Percentiles rank a stretch among this genome's conserved stretches.
These are phyloP conservation scores for Dictyostelium capitatum DNA, from an alignment of 78 protist genomes.

Conservation along the genomic window DNA sequence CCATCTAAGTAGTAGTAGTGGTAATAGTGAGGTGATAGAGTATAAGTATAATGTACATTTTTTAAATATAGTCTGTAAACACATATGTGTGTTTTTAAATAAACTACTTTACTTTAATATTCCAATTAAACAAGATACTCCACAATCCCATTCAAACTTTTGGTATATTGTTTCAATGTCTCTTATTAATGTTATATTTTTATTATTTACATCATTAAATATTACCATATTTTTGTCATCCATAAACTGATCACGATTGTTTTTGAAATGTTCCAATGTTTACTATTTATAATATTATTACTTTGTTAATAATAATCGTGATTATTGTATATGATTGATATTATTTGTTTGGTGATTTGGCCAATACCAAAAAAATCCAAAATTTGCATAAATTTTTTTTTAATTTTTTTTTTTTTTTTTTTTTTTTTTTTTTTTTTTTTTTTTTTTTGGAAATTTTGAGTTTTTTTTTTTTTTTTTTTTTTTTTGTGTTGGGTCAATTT, in stretches of 20 bases:
- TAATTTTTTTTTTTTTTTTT: neutral
- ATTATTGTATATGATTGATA: no score
- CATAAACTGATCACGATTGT: no score
- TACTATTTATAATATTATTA: no score
- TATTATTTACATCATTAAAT: conserved; percentile 2
- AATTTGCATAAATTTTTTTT: neutral
- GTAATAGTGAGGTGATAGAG: no score
- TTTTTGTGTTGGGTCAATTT: neutral
- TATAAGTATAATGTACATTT: no score
- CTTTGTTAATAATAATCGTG: no score
- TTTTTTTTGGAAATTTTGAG: neutral
- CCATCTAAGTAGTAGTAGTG: neutral
- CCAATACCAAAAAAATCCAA: no score
- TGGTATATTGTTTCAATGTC: neutral
- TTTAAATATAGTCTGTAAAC: no score
- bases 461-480: conserved; percentile 2
- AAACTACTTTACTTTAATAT: neutral
- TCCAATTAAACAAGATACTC: neutral
- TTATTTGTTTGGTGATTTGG: no score
- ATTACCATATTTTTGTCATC: neutral
- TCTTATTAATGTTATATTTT: conserved; percentile 3
- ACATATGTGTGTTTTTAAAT: no score
- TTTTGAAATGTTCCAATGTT: no score
- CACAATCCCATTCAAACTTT: neutral
- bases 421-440: no score